Evolutionary conservation across 2,329 filamentous ascomycete genomes (phyloP).

Genomic region (Monosporascus cannonballus): DNA sequence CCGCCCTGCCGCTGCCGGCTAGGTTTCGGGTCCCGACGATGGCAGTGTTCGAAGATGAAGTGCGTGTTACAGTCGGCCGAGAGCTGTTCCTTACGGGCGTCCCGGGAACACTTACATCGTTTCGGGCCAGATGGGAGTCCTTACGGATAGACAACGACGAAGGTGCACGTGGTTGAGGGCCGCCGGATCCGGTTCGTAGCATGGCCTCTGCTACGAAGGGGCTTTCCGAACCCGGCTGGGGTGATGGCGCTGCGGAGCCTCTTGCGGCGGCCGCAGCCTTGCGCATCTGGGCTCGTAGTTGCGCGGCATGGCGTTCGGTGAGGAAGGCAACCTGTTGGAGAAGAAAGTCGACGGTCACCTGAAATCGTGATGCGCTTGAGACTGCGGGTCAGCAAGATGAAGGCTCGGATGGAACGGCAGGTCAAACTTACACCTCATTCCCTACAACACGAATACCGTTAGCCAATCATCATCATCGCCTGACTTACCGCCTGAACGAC

Average conservation of each 20-base stretch:
- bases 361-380: constrained; percentile 64
- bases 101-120: constrained; percentile 37
- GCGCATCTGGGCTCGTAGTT: constrained; percentile 85
- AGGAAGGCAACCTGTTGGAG: constrained; percentile 91
- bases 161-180: constrained; percentile 35
- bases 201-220: constrained; percentile 38
- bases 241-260: constrained; percentile 51
- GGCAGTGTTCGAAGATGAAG: constrained; percentile 40
- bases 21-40: constrained; percentile 29
- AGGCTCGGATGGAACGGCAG: constrained; percentile 1
- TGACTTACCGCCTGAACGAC: neutral
- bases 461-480: neutral
- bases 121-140: constrained; percentile 48
- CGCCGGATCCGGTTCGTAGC: constrained; percentile 44
- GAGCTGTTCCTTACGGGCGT: constrained; percentile 37
- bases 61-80: constrained; percentile 41
- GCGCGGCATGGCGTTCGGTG: constrained; percentile 83
- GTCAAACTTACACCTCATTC: constrained; percentile 62
- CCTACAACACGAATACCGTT: constrained; percentile 40
- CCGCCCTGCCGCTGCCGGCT: constrained; percentile 26
- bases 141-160: constrained; percentile 53
- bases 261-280: constrained; percentile 58
- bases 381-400: constrained; percentile 16
- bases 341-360: constrained; percentile 82
- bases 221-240: constrained; percentile 45